phyloP scores from a whole-genome alignment of 352 stramenopile genomes.

The Phytophthora megakarya region DNA sequence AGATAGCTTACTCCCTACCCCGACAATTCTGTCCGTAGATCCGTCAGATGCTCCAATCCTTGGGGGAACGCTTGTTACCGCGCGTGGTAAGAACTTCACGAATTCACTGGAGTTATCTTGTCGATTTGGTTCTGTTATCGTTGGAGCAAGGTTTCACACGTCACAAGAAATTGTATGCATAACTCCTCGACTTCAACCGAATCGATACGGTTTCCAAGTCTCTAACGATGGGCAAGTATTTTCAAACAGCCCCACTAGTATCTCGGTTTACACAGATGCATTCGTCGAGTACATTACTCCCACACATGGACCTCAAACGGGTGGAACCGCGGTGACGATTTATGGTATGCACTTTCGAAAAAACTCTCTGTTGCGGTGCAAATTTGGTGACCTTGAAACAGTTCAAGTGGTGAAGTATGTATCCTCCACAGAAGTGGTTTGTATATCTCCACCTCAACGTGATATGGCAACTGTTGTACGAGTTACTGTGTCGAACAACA shows the following conservation, averaged over 20 bases:
- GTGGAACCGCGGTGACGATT: slow-evolving; percentile 85
- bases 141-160: slow-evolving; percentile 59
- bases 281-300: slow-evolving; percentile 76
- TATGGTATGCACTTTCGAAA: slow-evolving; percentile 83
- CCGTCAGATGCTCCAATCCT: slow-evolving; percentile 17
- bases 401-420: slow-evolving; percentile 67
- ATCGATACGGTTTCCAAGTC: slow-evolving; percentile 73
- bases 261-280: slow-evolving; percentile 79
- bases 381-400: slow-evolving; percentile 68
- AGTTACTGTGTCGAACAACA: slow-evolving; percentile 76
- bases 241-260: slow-evolving; percentile 57
- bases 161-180: slow-evolving; percentile 57
- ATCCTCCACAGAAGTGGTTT: slow-evolving; percentile 74
- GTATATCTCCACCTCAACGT: slow-evolving; percentile 56
- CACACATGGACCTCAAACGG: slow-evolving; percentile 66
- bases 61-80: slow-evolving; percentile 70
- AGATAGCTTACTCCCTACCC: neutral
- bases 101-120: slow-evolving; percentile 79
- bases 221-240: slow-evolving; percentile 73
- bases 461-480: slow-evolving; percentile 45
- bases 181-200: slow-evolving; percentile 58
- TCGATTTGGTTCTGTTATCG: slow-evolving; percentile 72
- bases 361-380: slow-evolving; percentile 59
- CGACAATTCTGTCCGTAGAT: slow-evolving; percentile 30
- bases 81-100: slow-evolving; percentile 79